Percentiles rank a stretch among this genome's conserved stretches.
phyloP scores from a whole-genome alignment of 2,329 filamentous ascomycete genomes.

The Ceratocystis cacaofunesta region DNA sequence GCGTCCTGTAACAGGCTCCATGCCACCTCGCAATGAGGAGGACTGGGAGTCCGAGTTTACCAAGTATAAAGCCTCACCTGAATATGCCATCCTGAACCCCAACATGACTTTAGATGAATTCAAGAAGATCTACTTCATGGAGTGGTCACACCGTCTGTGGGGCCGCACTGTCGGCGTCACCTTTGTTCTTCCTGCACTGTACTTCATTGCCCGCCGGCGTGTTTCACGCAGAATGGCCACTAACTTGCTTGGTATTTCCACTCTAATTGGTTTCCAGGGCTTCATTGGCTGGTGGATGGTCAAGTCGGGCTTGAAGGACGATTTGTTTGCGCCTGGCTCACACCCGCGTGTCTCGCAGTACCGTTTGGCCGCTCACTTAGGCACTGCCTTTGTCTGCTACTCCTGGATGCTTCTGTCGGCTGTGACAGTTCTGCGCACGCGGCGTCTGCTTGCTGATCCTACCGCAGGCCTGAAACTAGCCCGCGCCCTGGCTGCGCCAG shows the following conservation, averaged over 20 bases:
- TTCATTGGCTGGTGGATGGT: constrained; percentile 99
- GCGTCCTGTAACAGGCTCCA: constrained; percentile 84
- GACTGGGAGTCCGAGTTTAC: constrained; percentile 90
- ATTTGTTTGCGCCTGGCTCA: constrained; percentile 79
- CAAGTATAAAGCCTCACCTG: constrained; percentile 83
- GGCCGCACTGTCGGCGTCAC: constrained; percentile 80
- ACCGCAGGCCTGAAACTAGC: constrained; percentile 45
- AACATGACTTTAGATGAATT: constrained; percentile 88
- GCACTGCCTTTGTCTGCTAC: constrained; percentile 84
- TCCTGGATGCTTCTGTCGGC: constrained; percentile 87
- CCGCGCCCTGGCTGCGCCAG: constrained; percentile 47
- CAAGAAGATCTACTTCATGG: constrained; percentile 99
- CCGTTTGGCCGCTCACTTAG: constrained; percentile 75
- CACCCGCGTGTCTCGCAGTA: constrained; percentile 93
- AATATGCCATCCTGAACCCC: constrained; percentile 83
- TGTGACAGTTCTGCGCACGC: constrained; percentile 66
- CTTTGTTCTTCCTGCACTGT: constrained; percentile 75
- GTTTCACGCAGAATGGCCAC: constrained; percentile 66
- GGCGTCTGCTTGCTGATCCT: constrained; percentile 54
- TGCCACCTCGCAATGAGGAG: constrained; percentile 61
- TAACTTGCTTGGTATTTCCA: constrained; percentile 68
- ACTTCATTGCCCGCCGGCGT: constrained; percentile 68
- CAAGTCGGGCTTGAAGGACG: constrained; percentile 86
- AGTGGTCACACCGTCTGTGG: constrained; percentile 94
- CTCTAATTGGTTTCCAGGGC: constrained; percentile 85